Evolutionary conservation across 176 grass and related monocot genomes (phyloP).

Genomic region (Oryza coarctata): DNA sequence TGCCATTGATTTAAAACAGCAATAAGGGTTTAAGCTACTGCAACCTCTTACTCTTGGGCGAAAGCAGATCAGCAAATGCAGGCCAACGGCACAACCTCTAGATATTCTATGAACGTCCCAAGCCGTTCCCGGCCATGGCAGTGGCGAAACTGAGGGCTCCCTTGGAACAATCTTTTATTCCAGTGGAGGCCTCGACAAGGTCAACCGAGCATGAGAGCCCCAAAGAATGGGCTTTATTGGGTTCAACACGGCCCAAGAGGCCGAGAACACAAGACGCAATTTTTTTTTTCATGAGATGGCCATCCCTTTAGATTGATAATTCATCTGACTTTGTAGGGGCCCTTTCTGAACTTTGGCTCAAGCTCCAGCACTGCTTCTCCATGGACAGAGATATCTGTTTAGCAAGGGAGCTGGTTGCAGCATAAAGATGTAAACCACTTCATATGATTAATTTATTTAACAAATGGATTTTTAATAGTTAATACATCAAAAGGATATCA

Average conservation of each 20-base stretch:
- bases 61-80: too few relatives aligned
- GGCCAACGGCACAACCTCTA: background rate
- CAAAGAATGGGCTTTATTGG: background rate
- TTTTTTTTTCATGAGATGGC: background rate
- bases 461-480: slow-evolving; percentile 21
- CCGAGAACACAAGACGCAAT: background rate
- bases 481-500: slow-evolving; percentile 15
- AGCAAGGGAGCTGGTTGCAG: background rate
- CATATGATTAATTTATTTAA: background rate
- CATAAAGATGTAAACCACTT: background rate
- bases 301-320: background rate
- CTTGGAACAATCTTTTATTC: background rate
- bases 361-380: background rate
- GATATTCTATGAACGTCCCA: background rate
- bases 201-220: background rate
- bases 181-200: background rate
- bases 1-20: background rate
- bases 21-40: too few relatives aligned
- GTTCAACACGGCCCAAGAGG: background rate
- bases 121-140: too few relatives aligned
- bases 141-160: too few relatives aligned
- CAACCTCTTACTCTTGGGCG: too few relatives aligned
- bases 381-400: background rate
- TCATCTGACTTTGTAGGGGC: background rate
- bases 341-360: background rate